Evolutionary conservation across 1,284 basidiomycete species (phyloP).

Genomic region (Prillingera fragicola): DNA sequence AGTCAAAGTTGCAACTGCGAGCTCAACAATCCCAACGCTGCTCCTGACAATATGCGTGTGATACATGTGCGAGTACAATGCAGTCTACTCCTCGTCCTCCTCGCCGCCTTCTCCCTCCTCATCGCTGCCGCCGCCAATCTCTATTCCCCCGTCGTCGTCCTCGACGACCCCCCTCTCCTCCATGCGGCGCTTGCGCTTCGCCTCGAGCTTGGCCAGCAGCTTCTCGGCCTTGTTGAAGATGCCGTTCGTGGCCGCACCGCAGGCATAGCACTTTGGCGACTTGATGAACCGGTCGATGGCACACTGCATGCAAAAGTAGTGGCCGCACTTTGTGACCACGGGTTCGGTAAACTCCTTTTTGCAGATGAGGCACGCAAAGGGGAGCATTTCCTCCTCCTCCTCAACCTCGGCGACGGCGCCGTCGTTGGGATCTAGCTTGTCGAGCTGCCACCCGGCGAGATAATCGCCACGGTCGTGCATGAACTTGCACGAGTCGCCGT

Average conservation of each 20-base stretch:
- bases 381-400: constrained; percentile 78
- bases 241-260: constrained; percentile 83
- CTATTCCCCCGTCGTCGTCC: constrained; percentile 33
- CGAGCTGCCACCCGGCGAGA: constrained; percentile 96
- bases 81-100: constrained; percentile 3
- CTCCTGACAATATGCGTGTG: no score
- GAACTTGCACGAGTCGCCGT: constrained; percentile 98
- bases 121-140: constrained; percentile 27
- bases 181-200: constrained; percentile 37
- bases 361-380: constrained; percentile 95
- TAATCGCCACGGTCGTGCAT: constrained; percentile 75
- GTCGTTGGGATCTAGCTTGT: constrained; percentile 50
- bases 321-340: constrained; percentile 90
- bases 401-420: constrained; percentile 55
- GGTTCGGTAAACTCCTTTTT: constrained; percentile 91
- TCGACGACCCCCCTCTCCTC: constrained; percentile 34
- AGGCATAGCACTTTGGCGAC: constrained; percentile 94
- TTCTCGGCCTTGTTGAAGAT: constrained; percentile 59
- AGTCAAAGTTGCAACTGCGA: no score
- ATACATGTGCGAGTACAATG: no score
- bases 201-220: constrained; percentile 46
- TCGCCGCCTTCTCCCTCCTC: constrained; percentile 23
- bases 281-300: constrained; percentile 89
- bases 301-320: constrained; percentile 88
- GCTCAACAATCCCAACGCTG: no score